phyloP scores from a whole-genome alignment of 495 filamentous ascomycete genomes.

The Aspergillus heteromorphus region DNA sequence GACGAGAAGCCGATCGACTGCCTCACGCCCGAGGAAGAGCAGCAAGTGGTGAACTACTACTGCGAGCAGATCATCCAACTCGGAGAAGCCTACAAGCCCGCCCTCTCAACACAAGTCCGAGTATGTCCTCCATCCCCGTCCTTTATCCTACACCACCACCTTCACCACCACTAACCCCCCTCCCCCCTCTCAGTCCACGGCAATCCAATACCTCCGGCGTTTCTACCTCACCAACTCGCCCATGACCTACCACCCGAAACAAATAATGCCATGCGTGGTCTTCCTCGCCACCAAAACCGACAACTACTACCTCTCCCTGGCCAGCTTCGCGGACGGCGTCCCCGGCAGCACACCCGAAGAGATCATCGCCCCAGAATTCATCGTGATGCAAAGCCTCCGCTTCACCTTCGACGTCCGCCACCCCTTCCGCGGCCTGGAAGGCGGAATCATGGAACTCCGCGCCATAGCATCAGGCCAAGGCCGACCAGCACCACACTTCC shows the following conservation, averaged over 20 bases:
- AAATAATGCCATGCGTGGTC: constrained; percentile 77
- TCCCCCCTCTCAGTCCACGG: constrained; percentile 60
- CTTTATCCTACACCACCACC: neutral
- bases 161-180: neutral
- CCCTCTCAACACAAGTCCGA: constrained; percentile 74
- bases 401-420: constrained; percentile 92
- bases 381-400: constrained; percentile 85
- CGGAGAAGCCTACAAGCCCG: constrained; percentile 69
- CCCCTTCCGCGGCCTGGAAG: constrained; percentile 82
- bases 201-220: constrained; percentile 83
- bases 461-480: constrained; percentile 53
- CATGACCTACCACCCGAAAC: constrained; percentile 88
- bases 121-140: constrained; percentile 30
- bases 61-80: constrained; percentile 68
- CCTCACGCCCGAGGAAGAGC: constrained; percentile 72
- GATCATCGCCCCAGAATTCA: constrained; percentile 82
- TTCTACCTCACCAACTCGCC: constrained; percentile 93
- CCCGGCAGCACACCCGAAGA: constrained; percentile 65
- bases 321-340: constrained; percentile 56
- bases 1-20: constrained; percentile 61
- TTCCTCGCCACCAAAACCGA: constrained; percentile 93
- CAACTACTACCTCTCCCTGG: constrained; percentile 70
- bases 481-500: constrained; percentile 31
- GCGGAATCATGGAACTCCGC: constrained; percentile 75
- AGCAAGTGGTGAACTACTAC: constrained; percentile 73